phyloP scores from a whole-genome alignment of 805 yeast species.

The Saccharomyces mikatae region DNA sequence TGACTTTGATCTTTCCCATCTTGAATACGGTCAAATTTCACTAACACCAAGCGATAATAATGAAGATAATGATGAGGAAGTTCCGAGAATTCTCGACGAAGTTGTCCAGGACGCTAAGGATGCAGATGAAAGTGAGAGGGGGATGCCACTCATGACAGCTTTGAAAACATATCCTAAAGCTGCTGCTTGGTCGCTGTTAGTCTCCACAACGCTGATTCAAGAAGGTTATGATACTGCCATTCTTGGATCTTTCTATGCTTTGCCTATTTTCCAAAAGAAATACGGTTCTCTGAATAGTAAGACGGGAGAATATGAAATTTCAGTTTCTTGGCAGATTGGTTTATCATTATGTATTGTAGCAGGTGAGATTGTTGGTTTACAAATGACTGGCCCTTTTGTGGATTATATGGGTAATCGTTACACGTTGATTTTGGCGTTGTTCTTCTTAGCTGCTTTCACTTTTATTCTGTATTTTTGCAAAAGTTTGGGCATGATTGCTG shows the following conservation, averaged over 20 bases:
- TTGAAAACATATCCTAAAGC: slow-evolving; percentile 38
- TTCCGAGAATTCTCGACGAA: not conserved
- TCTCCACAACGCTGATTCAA: slow-evolving; percentile 40
- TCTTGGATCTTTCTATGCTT: slow-evolving; percentile 37
- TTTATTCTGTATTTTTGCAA: slow-evolving; percentile 43
- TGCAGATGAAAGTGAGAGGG: slow-evolving; percentile 20
- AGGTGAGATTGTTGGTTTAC: slow-evolving; percentile 42
- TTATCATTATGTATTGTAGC: slow-evolving; percentile 22
- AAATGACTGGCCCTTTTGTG: slow-evolving; percentile 37
- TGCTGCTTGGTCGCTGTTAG: slow-evolving; percentile 40
- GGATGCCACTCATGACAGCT: slow-evolving; percentile 30
- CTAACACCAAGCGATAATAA: slow-evolving; percentile 3
- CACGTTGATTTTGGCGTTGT: slow-evolving; percentile 31
- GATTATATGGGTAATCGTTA: slow-evolving; percentile 41
- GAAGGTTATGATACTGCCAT: slow-evolving; percentile 42
- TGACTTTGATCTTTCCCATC: slow-evolving; percentile 4
- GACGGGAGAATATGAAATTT: slow-evolving; percentile 28
- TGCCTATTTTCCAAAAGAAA: slow-evolving; percentile 37
- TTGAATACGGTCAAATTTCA: slow-evolving; percentile 6
- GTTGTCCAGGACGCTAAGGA: slow-evolving; percentile 12
- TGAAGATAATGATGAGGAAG: not conserved
- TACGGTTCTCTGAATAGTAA: slow-evolving; percentile 31
- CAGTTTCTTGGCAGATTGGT: slow-evolving; percentile 38
- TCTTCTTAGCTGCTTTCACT: slow-evolving; percentile 32
- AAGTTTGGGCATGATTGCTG: slow-evolving; percentile 32